A percentile compares a stretch with the other conserved stretches of the same genome.
phyloP scores from a whole-genome alignment of 768 basidiomycete species.

The Termitomyces sp. region DNA sequence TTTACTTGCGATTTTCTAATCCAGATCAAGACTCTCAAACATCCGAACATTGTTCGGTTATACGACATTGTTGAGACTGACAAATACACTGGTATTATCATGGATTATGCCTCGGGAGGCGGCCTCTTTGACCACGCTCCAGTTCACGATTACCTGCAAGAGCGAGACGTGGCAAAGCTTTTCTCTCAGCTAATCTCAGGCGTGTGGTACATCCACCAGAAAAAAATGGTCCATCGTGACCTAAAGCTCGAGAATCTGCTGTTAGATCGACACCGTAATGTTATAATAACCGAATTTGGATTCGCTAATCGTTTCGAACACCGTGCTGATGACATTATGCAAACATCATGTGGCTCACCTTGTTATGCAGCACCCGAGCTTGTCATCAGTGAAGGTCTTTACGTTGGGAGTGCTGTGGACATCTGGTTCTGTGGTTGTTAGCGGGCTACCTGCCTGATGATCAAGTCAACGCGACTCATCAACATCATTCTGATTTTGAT shows the following conservation, averaged over 20 bases:
- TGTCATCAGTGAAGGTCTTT: slow-evolving; percentile 94
- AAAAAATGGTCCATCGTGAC: slow-evolving; percentile 99
- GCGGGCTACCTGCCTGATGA: slow-evolving; percentile 99
- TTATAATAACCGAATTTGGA: slow-evolving; percentile 99
- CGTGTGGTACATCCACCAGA: slow-evolving; percentile 98
- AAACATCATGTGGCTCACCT: slow-evolving; percentile 93
- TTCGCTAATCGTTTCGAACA: slow-evolving; percentile 98
- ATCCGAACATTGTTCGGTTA: slow-evolving; percentile 96
- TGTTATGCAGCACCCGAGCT: slow-evolving; percentile 99
- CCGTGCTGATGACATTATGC: slow-evolving; percentile 92
- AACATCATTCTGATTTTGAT: too few species aligned
- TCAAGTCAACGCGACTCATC: too few species aligned
- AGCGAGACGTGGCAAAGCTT: slow-evolving; percentile 89
- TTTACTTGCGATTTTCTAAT: slow-evolving; percentile 11
- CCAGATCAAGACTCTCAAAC: slow-evolving; percentile 70
- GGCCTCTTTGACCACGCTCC: slow-evolving; percentile 99
- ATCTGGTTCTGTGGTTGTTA: slow-evolving; percentile 97
- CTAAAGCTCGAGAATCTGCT: slow-evolving; percentile 98
- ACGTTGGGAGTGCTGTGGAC: slow-evolving; percentile 96
- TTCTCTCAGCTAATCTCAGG: slow-evolving; percentile 98
- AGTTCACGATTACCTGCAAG: slow-evolving; percentile 92
- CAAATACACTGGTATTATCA: slow-evolving; percentile 98
- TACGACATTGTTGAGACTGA: slow-evolving; percentile 99
- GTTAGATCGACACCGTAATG: slow-evolving; percentile 94
- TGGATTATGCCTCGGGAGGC: slow-evolving; percentile 97